phyloP scores from a whole-genome alignment of 352 stramenopile species.

The Phytophthora megakarya region DNA sequence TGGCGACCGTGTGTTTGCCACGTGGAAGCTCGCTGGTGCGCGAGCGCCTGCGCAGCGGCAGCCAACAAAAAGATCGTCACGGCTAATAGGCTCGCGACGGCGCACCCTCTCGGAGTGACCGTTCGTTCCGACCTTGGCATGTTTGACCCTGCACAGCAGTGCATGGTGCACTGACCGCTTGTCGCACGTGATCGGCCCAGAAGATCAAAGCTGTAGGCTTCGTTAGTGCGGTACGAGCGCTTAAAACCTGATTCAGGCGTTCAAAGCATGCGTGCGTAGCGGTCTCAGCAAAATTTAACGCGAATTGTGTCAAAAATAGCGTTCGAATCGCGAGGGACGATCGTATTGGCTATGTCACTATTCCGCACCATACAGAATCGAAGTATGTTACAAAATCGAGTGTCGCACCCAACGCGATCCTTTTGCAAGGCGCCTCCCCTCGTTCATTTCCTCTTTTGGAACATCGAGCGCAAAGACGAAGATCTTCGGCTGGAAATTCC shows the following conservation, averaged over 20 bases:
- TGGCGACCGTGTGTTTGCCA: slow-evolving; percentile 1
- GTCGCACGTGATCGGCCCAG: slow-evolving; percentile 16
- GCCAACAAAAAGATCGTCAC: slow-evolving; percentile 22
- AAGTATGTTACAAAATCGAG: slow-evolving; percentile 23
- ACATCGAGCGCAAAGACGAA: slow-evolving; percentile 45
- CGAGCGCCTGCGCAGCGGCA: slow-evolving; percentile 11
- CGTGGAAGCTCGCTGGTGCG: slow-evolving; percentile 20
- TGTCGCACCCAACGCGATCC: slow-evolving; percentile 18
- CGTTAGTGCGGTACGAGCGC: neutral
- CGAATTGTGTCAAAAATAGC: slow-evolving; percentile 9
- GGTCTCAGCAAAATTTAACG: slow-evolving; percentile 12
- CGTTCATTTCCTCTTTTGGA: slow-evolving; percentile 42
- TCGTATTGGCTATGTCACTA: slow-evolving; percentile 7
- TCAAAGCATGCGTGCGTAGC: slow-evolving; percentile 17
- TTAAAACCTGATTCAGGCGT: slow-evolving; percentile 19
- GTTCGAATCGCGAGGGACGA: slow-evolving; percentile 1
- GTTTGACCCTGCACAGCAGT: neutral
- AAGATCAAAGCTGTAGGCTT: no score
- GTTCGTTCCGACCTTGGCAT: slow-evolving; percentile 15
- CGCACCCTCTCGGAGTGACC: neutral
- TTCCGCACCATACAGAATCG: slow-evolving; percentile 11
- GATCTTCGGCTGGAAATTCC: slow-evolving; percentile 45
- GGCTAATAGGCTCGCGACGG: neutral
- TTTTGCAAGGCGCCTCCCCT: neutral
- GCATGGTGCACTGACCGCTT: slow-evolving; percentile 9